Conservation (phyloP, 176 grass and related monocot genomes). For the Oryza longistaminata region DNA sequence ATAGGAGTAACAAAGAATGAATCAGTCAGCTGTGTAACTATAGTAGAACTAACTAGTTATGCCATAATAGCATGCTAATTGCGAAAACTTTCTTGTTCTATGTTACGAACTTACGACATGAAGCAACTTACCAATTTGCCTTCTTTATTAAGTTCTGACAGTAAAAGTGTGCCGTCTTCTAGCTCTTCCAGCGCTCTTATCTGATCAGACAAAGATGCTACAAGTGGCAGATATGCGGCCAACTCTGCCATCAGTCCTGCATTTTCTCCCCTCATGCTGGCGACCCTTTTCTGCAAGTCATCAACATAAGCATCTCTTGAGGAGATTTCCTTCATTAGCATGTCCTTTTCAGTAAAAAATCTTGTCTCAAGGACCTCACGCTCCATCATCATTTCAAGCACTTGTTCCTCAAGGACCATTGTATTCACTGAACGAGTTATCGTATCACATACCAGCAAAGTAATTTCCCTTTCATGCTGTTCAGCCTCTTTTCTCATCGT, state of each 20-base stretch:
- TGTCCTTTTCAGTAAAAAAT: conserved; percentile 41
- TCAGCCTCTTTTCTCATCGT: conserved; percentile 42
- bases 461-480: conserved; percentile 53
- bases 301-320: conserved; percentile 46
- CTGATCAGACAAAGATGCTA: conserved; percentile 52
- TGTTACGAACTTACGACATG: neutral
- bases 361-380: conserved; percentile 46
- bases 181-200: conserved; percentile 56
- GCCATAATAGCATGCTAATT: neutral
- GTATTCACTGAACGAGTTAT: conserved; percentile 43
- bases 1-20: neutral
- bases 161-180: conserved; percentile 53
- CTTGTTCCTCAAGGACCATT: conserved; percentile 50
- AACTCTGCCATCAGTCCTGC: conserved; percentile 44
- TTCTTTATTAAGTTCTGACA: conserved; percentile 47
- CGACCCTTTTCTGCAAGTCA: conserved; percentile 45
- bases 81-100: neutral
- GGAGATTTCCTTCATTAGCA: conserved; percentile 53
- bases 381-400: conserved; percentile 53
- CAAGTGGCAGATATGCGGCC: conserved; percentile 38
- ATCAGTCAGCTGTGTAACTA: neutral
- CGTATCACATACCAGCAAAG: conserved; percentile 41
- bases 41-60: conserved; percentile 8
- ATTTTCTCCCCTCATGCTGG: conserved; percentile 47
- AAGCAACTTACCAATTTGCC: conserved; percentile 44